A percentile compares a stretch with the other conserved stretches of the same genome.
These are phyloP conservation scores for Cystoisospora suis DNA, from an alignment of 169 alveolate species.

Conservation along the genomic window DNA sequence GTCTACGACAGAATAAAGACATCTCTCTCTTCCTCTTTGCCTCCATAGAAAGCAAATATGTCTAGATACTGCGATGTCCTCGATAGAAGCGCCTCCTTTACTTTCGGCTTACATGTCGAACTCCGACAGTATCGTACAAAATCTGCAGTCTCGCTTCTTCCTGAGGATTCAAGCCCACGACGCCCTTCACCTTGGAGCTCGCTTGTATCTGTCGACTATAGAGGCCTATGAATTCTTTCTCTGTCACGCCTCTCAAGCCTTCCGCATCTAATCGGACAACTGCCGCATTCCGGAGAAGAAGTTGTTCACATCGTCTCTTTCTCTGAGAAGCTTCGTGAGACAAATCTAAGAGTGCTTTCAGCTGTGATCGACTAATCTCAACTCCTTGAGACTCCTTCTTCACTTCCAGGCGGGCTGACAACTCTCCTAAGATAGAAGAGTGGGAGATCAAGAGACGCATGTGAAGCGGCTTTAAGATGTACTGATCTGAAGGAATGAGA, in stretches of 20 bases:
- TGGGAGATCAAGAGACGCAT: constrained; percentile 66
- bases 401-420: constrained; percentile 73
- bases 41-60: not conserved
- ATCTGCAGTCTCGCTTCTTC: constrained; percentile 73
- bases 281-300: constrained; percentile 76
- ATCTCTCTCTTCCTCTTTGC: too few species aligned
- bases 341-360: constrained; percentile 74
- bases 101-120: constrained; percentile 69
- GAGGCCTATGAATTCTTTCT: constrained; percentile 78
- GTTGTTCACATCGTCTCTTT: constrained; percentile 72
- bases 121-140: constrained; percentile 82
- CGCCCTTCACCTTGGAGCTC: constrained; percentile 30
- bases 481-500: constrained; percentile 14
- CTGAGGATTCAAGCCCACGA: constrained; percentile 39
- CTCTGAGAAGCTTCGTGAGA: constrained; percentile 76
- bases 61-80: not conserved
- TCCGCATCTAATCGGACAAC: constrained; percentile 80
- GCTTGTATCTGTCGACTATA: constrained; percentile 73
- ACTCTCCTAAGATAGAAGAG: constrained; percentile 71
- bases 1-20: too few species aligned
- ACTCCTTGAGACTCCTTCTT: constrained; percentile 76
- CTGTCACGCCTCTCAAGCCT: constrained; percentile 77
- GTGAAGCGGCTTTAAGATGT: constrained; percentile 71
- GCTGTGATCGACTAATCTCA: constrained; percentile 76
- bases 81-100: not conserved